These are phyloP conservation scores for Yamadazyma scolyti DNA, from an alignment of 805 yeast species.

Conservation along the genomic window DNA sequence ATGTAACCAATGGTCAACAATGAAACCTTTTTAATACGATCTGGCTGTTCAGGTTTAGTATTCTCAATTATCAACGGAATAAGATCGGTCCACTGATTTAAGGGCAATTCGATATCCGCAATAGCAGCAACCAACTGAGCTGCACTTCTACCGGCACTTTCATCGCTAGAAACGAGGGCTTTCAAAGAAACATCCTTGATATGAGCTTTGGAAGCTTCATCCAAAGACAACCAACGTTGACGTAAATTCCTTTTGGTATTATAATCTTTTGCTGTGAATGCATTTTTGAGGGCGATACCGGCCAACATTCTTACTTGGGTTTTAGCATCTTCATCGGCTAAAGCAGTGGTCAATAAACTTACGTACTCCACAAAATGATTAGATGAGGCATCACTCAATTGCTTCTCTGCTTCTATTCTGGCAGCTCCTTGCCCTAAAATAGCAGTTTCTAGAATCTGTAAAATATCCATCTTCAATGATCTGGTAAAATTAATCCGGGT, in stretches of 20 bases:
- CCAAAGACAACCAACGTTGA: conserved; percentile 72
- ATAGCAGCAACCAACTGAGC: conserved; percentile 96
- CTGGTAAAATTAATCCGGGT: too few species aligned
- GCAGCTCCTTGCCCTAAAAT: conserved; percentile 62
- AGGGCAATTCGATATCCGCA: conserved; percentile 92
- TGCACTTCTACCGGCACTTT: conserved; percentile 79
- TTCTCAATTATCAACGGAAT: conserved; percentile 81
- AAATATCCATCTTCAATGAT: conserved; percentile 42
- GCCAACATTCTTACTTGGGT: conserved; percentile 90
- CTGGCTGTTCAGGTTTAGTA: conserved; percentile 76
- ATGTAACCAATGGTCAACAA: conserved; percentile 89
- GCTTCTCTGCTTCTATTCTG: conserved; percentile 75
- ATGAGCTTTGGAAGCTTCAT: conserved; percentile 48
- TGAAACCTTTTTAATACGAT: conserved; percentile 80
- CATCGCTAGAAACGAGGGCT: conserved; percentile 62
- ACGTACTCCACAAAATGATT: conserved; percentile 76
- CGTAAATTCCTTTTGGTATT: conserved; percentile 55
- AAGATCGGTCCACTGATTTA: conserved; percentile 83
- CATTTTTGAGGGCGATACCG: conserved; percentile 82
- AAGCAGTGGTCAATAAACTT: conserved; percentile 62
- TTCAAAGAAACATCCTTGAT: conserved; percentile 60
- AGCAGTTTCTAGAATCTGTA: conserved; percentile 73
- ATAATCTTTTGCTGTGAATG: conserved; percentile 76
- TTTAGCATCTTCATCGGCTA: conserved; percentile 60
- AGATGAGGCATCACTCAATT: conserved; percentile 65